Base-by-base conservation (phyloP, 2,329 filamentous ascomycete species). In the Fusarium veterinarium region DNA sequence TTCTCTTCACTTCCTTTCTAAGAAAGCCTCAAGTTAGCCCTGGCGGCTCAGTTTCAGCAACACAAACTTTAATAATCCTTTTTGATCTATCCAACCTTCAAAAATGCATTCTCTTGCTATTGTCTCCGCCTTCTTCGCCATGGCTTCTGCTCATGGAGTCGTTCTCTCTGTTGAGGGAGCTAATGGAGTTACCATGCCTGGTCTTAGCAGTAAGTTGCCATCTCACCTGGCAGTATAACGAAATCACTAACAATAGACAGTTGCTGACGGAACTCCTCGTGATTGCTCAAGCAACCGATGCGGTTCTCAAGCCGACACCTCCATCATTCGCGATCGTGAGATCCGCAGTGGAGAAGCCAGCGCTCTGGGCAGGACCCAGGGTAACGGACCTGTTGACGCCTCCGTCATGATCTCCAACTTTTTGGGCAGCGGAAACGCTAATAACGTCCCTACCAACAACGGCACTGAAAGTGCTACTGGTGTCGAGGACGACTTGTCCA, bases 291-390 rank as follows among this genome's bases (percentile, higher is more conserved):
- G 83, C 75, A 89, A 90, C 74, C 71, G 79, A 49, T 92, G 90
- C 78, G 91, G 91, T 65, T 87, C 90, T n/a, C 87, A 92, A 79
- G 89, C 87, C 66, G 91, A 93, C 78, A 92, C 91, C n/a, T 85
- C 90, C 80, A 91, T 92, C 84, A 91, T 92, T 81, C 88, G 90
- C 41, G 81, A 87, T 67, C 81, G 83, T 17, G 91, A 92, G 81
- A 85, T 92, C 64, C 82, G 83, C 42, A 86, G 83, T 53, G 84
- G 82, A 75, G 84, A 86, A 74, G 79, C 76, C 41, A 89, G 88
- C 40, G 86, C 91, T 57, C 86, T 93, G n/a, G 91, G 91, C 74
- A 88, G 89, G 72, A 92, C 90, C 58, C 80, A 89, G 76, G 88
- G 85, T 67, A 87, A 86, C 59, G 90, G 90, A 20, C 85, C 88